These are phyloP conservation scores for Elsinoe fawcettii DNA, from an alignment of 2,329 filamentous ascomycete genomes.

Conservation along the genomic window DNA sequence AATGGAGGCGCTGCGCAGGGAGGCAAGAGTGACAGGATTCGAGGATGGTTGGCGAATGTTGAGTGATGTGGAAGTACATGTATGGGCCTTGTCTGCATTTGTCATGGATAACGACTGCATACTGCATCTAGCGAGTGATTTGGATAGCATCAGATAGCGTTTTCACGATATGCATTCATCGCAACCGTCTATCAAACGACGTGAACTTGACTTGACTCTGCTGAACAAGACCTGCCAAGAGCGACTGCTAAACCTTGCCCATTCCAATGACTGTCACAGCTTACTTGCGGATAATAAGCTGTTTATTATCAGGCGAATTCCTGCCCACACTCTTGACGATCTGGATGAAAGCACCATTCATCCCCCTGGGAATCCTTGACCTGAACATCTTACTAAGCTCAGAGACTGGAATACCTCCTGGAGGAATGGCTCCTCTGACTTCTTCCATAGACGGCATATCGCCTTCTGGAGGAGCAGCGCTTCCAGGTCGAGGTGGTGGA, in stretches of 20 bases:
- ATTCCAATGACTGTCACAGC: neutral
- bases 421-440: constrained; percentile 38
- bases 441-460: constrained; percentile 37
- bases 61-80: neutral
- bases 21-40: constrained; percentile 1
- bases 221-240: neutral
- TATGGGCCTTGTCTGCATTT: neutral
- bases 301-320: constrained; percentile 7
- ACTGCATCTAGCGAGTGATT: neutral
- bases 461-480: constrained; percentile 12
- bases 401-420: constrained; percentile 37
- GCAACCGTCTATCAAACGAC: neutral
- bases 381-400: constrained; percentile 37
- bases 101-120: neutral
- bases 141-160: neutral
- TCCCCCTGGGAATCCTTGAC: constrained; percentile 32
- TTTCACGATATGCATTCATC: neutral
- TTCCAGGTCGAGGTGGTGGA: constrained; percentile 24
- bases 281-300: constrained; percentile 9
- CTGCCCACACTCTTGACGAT: constrained; percentile 34
- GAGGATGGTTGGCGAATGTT: constrained; percentile 9
- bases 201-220: neutral
- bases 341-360: constrained; percentile 35
- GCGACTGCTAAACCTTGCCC: too few species aligned
- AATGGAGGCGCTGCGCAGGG: constrained; percentile 11